phyloP scores from a whole-genome alignment of 2,329 filamentous ascomycete species.

The Reticulascus tulasneorum region DNA sequence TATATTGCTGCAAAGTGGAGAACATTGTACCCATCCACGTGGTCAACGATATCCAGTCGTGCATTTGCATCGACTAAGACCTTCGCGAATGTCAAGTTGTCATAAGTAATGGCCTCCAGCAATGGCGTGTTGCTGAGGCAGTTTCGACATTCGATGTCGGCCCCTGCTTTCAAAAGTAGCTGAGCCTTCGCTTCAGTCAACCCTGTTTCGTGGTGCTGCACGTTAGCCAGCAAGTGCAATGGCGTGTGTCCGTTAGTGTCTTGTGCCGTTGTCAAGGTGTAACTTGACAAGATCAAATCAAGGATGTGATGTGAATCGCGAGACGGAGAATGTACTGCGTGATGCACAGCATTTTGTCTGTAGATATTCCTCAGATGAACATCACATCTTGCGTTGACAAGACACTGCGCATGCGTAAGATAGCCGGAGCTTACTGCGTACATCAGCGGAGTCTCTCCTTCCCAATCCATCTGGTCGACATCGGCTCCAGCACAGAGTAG shows the following conservation, averaged over 20 bases:
- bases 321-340: rapidly evolving
- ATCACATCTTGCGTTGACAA: not conserved
- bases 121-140: rapidly evolving
- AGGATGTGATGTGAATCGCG: not conserved
- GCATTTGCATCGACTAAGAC: not conserved
- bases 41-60: rapidly evolving
- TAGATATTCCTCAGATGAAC: rapidly evolving
- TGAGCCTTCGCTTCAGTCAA: not conserved
- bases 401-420: rapidly evolving
- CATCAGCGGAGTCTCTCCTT: not conserved
- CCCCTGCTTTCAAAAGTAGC: not conserved
- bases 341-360: not conserved
- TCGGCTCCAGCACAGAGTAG: not conserved
- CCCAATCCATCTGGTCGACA: not conserved
- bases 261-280: not conserved
- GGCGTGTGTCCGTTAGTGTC: rapidly evolving
- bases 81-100: rapidly evolving
- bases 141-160: not conserved
- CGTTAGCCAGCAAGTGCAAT: not conserved
- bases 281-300: not conserved
- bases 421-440: rapidly evolving
- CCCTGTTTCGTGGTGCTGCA: rapidly evolving
- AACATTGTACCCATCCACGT: rapidly evolving
- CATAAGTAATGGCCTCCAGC: rapidly evolving
- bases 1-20: not conserved